Conservation (phyloP, 805 yeast species). For the Saturnispora kantuleensis region DNA sequence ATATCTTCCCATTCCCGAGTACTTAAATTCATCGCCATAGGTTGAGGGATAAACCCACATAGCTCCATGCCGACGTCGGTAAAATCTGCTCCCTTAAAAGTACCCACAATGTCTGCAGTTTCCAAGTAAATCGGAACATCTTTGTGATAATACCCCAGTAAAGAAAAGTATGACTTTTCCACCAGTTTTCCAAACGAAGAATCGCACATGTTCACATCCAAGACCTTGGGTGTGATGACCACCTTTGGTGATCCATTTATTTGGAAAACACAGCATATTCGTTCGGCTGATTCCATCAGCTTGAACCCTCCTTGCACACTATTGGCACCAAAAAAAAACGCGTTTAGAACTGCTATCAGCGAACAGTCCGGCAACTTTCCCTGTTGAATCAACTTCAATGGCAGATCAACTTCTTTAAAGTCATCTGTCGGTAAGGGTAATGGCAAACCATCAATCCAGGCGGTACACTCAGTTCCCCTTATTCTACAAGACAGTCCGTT, state of each 20-base stretch:
- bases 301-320: not conserved
- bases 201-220: not conserved
- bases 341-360: slow-evolving; percentile 1
- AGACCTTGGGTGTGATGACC: not conserved
- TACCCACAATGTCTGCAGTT: not conserved
- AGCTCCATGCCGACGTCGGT: slow-evolving; percentile 6
- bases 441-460: not conserved
- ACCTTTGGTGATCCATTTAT: slow-evolving; percentile 1
- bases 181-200: not conserved
- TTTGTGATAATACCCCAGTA: not conserved
- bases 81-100: slow-evolving; percentile 3
- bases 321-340: slow-evolving; percentile 1
- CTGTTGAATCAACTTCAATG: not conserved
- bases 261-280: not conserved
- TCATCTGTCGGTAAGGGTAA: not conserved
- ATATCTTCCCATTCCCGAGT: slow-evolving; percentile 1
- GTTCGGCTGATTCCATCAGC: not conserved
- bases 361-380: slow-evolving; percentile 7
- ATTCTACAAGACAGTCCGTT: not conserved
- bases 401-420: not conserved
- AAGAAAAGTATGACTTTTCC: not conserved
- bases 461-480: not conserved
- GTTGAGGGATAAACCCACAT: slow-evolving; percentile 1
- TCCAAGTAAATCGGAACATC: not conserved
- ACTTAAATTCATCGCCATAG: not conserved